Conservation (phyloP, 1,139 yeast genomes). For the Lodderomyces orthopsilosis region DNA sequence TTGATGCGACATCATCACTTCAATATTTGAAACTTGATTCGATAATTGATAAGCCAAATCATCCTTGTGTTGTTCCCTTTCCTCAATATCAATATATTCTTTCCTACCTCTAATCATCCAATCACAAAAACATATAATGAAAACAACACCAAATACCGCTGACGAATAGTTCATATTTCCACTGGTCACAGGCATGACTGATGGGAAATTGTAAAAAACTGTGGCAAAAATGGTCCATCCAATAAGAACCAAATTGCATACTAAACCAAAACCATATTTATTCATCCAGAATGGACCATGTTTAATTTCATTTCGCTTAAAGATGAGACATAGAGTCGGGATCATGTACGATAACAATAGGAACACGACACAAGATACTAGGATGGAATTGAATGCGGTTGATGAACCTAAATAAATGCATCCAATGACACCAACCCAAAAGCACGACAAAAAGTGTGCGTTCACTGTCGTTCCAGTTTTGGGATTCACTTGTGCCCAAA, state of each 20-base stretch:
- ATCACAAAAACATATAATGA: slow-evolving; percentile 30
- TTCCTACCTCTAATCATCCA: slow-evolving; percentile 40
- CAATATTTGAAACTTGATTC: slow-evolving; percentile 25
- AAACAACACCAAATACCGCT: slow-evolving; percentile 38
- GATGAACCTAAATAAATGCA: slow-evolving; percentile 43
- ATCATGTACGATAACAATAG: slow-evolving; percentile 34
- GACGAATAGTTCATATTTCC: slow-evolving; percentile 47
- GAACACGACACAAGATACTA: slow-evolving; percentile 36
- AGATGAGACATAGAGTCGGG: slow-evolving; percentile 31
- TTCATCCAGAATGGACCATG: slow-evolving; percentile 54
- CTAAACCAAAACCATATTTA: slow-evolving; percentile 19
- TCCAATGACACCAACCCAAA: slow-evolving; percentile 36
- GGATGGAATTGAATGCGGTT: slow-evolving; percentile 42
- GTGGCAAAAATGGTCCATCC: slow-evolving; percentile 42
- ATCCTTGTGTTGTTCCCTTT: slow-evolving; percentile 23
- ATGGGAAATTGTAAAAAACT: slow-evolving; percentile 43
- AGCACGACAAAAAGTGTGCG: slow-evolving; percentile 37
- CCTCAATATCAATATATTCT: slow-evolving; percentile 25
- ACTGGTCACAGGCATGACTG: slow-evolving; percentile 43
- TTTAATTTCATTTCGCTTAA: slow-evolving; percentile 34
- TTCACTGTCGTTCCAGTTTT: slow-evolving; percentile 33
- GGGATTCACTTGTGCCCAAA: slow-evolving; percentile 30
- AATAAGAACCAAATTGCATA: slow-evolving; percentile 23
- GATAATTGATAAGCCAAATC: slow-evolving; percentile 28
- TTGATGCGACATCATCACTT: slow-evolving; percentile 20